These are phyloP conservation scores for Botryotinia convoluta DNA, from an alignment of 2,329 filamentous ascomycete species.

Conservation along the genomic window DNA sequence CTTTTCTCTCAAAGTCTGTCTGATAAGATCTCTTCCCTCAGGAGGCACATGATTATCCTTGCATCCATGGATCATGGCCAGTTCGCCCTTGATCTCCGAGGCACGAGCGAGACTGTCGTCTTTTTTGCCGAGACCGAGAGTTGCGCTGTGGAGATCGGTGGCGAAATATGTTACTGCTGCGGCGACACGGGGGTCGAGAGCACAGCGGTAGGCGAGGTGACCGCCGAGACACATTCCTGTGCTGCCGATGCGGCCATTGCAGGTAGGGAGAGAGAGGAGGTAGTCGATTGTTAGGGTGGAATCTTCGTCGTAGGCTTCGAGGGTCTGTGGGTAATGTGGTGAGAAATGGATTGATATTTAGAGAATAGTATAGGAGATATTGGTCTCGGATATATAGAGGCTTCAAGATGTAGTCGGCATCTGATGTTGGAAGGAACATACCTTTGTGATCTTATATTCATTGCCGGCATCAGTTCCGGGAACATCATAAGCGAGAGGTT, in stretches of 20 bases:
- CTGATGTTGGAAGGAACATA: conserved; percentile 34
- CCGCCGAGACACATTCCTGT: conserved; percentile 94
- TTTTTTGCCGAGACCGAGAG: conserved; percentile 65
- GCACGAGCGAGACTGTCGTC: conserved; percentile 60
- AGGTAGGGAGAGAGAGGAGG: conserved; percentile 70
- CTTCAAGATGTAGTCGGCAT: background rate
- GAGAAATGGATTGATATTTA: background rate
- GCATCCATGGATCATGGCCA: conserved; percentile 88
- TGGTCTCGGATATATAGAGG: background rate
- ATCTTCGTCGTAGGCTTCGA: conserved; percentile 84
- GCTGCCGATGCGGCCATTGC: conserved; percentile 74
- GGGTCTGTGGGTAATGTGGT: conserved; percentile 51
- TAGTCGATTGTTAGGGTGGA: conserved; percentile 65
- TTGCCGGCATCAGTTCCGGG: conserved; percentile 88
- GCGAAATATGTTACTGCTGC: conserved; percentile 87
- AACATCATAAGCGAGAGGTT: conserved; percentile 79
- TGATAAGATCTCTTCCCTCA: conserved; percentile 77
- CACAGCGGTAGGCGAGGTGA: conserved; percentile 71
- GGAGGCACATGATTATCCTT: conserved; percentile 87
- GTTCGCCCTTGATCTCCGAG: conserved; percentile 69
- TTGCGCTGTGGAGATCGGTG: conserved; percentile 81
- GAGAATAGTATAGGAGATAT: background rate
- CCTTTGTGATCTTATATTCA: conserved; percentile 79
- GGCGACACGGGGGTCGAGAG: conserved; percentile 72
- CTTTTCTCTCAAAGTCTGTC: conserved; percentile 74